Evolutionary conservation across 805 yeast genomes (phyloP), one percentile per base, ranked within the genome.

Genomic region (Candida koratica): DNA sequence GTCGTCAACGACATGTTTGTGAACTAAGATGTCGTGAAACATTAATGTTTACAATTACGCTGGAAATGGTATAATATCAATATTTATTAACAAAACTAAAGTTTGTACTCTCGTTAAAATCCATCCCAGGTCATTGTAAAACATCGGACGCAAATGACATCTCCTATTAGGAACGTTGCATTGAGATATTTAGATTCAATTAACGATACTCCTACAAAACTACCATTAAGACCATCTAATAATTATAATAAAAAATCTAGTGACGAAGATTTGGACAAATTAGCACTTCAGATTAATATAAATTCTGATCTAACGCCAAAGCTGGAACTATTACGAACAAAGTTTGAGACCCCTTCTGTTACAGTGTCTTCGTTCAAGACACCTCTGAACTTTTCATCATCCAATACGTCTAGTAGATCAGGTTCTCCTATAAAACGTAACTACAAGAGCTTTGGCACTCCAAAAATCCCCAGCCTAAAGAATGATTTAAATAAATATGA

Each of bases 281-380:
- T 67, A 31, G 71, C 71, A 10, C 50, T 56, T 28, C 62, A 67
- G 44, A 47, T 67, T 42, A 53, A 60, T 34, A 43, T 61, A 13
- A 52, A 52, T 12, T 47, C 58, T 2, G 33, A 25, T 2, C 44
- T 55, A 2, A 47, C 54, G 17, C 49, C 52, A 14, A 58, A 55
- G 28, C 48, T 56, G 4, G 57, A 52, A 5, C 41, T 60, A 14
- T 45, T 63, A 11, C 49, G 63, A 26, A 45, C 61, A 4, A 52
- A 56, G 25, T 67, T 59, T 38, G 70, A 64, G 34, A 52, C 68
- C 0, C 67, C 69, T 2, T 63, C 69, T 9, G 71, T 64, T 1
- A 67, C 71, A 0, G 63, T 67, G 4, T 60, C 67, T 2, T 57
- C 68, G 4, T 67, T 67, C 48, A 66, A 64, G 39, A 49, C 58